A percentile compares a stretch with the other conserved stretches of the same genome.
These are phyloP conservation scores for Xanthoceras sorbifolium DNA, from an alignment of 345 rosid species.

Conservation along the genomic window DNA sequence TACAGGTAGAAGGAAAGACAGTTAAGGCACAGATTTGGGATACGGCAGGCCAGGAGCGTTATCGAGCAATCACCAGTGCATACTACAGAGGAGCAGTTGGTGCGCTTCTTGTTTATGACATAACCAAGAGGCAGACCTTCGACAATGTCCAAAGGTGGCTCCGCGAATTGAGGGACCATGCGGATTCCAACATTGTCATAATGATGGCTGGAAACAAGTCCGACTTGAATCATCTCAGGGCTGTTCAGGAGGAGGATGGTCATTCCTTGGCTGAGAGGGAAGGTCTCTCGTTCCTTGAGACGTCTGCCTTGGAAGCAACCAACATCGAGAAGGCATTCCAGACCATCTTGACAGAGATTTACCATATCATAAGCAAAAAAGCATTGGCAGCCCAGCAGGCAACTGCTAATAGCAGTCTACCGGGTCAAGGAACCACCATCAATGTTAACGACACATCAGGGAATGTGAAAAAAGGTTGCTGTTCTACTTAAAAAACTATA, in stretches of 20 bases:
- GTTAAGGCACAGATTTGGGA: constrained; percentile 89
- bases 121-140: constrained; percentile 79
- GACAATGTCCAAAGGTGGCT: constrained; percentile 71
- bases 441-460: constrained; percentile 59
- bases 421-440: constrained; percentile 66
- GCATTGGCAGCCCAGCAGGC: constrained; percentile 74
- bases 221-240: constrained; percentile 68
- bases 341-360: constrained; percentile 61
- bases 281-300: constrained; percentile 73
- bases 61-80: constrained; percentile 70
- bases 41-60: constrained; percentile 81
- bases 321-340: constrained; percentile 77
- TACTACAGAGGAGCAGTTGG: constrained; percentile 84
- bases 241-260: constrained; percentile 63
- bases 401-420: constrained; percentile 44
- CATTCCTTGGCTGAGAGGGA: constrained; percentile 59
- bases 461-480: constrained; percentile 51
- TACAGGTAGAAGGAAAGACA: constrained; percentile 80
- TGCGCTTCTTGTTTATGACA: constrained; percentile 77
- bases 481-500: constrained; percentile 42
- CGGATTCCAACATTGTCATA: constrained; percentile 77
- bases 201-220: constrained; percentile 84
- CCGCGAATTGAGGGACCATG: constrained; percentile 72
- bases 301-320: constrained; percentile 71
- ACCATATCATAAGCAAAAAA: constrained; percentile 69